Conservation (phyloP, 1,284 basidiomycete species). For the Neolentinus lepideus region DNA sequence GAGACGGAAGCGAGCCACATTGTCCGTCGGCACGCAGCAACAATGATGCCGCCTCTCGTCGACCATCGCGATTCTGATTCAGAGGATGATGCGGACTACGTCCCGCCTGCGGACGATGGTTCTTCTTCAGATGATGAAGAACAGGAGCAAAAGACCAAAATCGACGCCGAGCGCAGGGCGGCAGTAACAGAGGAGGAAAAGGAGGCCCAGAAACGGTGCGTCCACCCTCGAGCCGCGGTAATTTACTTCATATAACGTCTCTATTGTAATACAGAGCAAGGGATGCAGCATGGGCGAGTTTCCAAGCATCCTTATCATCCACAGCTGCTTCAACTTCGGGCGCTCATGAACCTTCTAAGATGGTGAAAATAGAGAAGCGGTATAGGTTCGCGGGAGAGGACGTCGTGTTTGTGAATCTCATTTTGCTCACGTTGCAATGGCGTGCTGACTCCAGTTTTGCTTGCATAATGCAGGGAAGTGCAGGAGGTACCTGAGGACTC, state of each 20-base stretch:
- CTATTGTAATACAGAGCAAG: conserved; percentile 28
- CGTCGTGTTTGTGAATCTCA: conserved; percentile 43
- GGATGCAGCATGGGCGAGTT: conserved; percentile 51
- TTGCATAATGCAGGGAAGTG: conserved; percentile 46
- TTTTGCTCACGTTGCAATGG: conserved; percentile 5
- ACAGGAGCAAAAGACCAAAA: conserved; percentile 15
- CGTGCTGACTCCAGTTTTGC: conserved; percentile 14
- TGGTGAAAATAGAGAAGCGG: conserved; percentile 59
- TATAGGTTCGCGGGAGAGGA: conserved; percentile 72
- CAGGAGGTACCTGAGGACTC: conserved; percentile 66
- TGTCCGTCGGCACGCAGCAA: too few relatives aligned
- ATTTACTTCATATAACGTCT: neutral
- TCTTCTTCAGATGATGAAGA: conserved; percentile 31
- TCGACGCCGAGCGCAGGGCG: conserved; percentile 3
- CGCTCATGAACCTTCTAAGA: conserved; percentile 17
- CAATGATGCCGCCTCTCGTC: neutral
- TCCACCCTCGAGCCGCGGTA: neutral
- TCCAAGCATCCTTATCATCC: conserved; percentile 44
- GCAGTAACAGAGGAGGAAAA: conserved; percentile 24
- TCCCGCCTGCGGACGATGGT: conserved; percentile 35
- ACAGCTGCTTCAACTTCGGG: conserved; percentile 11
- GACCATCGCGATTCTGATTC: conserved; percentile 32
- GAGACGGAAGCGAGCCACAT: too few relatives aligned
- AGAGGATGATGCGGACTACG: conserved; percentile 60
- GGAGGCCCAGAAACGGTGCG: conserved; percentile 37